Percentiles rank a stretch among this genome's conserved stretches.
Evolutionary conservation across 768 basidiomycete species (phyloP).

Genomic region (Boletus speciosus): DNA sequence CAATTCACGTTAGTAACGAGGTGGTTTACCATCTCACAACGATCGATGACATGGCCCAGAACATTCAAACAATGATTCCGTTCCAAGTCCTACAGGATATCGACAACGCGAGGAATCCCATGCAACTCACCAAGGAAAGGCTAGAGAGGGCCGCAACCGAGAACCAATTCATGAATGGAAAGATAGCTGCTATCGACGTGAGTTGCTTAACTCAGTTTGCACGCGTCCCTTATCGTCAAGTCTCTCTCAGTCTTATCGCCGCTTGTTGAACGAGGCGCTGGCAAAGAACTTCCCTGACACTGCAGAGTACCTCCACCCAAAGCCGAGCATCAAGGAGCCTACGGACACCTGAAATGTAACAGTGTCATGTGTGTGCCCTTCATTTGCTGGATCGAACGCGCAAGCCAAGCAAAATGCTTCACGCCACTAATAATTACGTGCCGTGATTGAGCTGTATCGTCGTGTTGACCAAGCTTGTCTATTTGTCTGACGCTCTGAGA

Average conservation of each 20-base stretch:
- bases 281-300: constrained; percentile 67
- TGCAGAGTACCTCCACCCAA: constrained; percentile 22
- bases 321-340: constrained; percentile 5
- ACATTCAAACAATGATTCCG: constrained; percentile 62
- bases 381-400: neutral
- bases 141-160: constrained; percentile 82
- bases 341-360: constrained; percentile 7
- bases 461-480: neutral
- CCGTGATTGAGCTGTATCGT: neutral
- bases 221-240: neutral
- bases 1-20: constrained; percentile 52
- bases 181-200: constrained; percentile 75
- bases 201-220: constrained; percentile 18
- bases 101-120: constrained; percentile 76
- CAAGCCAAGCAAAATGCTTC: neutral
- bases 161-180: constrained; percentile 91
- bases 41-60: constrained; percentile 67
- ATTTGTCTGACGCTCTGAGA: constrained; percentile 4
- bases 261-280: constrained; percentile 64
- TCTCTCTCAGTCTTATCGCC: constrained; percentile 59
- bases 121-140: constrained; percentile 76
- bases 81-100: constrained; percentile 75
- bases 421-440: constrained; percentile 6
- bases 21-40: constrained; percentile 63
- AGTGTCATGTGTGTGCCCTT: neutral